phyloP scores from a whole-genome alignment of 441 rosid genomes.

The Adansonia gregorii region DNA sequence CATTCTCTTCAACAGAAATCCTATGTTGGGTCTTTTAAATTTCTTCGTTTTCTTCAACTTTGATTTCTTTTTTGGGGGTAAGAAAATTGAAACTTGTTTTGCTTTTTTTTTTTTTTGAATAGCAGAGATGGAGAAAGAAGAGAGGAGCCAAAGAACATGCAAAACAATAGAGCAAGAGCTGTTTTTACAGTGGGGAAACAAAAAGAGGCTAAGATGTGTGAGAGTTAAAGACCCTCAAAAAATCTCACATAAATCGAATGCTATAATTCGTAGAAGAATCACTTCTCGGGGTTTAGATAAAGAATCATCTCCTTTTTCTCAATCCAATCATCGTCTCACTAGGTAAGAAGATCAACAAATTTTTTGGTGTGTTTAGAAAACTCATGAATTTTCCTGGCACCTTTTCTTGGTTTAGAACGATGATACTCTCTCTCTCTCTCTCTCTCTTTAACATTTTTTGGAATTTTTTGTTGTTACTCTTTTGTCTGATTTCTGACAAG shows the following conservation, averaged over 20 bases:
- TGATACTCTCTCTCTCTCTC: not conserved
- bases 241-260: constrained; percentile 52
- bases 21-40: constrained; percentile 22
- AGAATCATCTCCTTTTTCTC: constrained; percentile 50
- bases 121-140: constrained; percentile 54
- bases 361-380: not conserved
- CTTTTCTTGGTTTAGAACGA: not conserved
- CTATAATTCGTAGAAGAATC: constrained; percentile 46
- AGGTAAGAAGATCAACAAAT: constrained; percentile 41
- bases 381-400: not conserved
- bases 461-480: not conserved
- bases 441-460: not conserved
- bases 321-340: constrained; percentile 52
- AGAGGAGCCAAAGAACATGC: constrained; percentile 46
- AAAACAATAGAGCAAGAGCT: constrained; percentile 62
- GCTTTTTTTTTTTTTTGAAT: not conserved
- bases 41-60: constrained; percentile 3
- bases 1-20: not conserved
- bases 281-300: constrained; percentile 50
- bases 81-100: constrained; percentile 4
- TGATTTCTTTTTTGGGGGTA: not conserved
- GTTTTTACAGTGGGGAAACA: constrained; percentile 72
- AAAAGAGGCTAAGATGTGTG: constrained; percentile 73
- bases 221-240: constrained; percentile 60
- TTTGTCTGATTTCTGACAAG: constrained; percentile 4